Percentiles rank a stretch among this genome's conserved stretches.
Conservation (phyloP, 306 rosid genomes). For the Vigna trinervia region DNA sequence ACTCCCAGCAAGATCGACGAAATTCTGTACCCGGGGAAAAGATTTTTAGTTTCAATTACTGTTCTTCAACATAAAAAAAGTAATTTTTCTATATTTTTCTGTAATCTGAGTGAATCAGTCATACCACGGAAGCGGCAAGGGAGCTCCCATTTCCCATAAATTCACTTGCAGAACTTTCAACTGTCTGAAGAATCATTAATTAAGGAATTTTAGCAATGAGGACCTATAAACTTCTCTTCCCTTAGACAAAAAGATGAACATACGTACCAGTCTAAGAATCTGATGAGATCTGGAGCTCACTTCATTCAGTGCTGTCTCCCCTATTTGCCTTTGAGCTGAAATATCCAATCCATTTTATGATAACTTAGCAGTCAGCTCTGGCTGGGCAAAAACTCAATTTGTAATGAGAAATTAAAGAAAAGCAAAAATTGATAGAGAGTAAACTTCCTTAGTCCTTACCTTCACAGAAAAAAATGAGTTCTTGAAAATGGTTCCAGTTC, state of each 20-base stretch:
- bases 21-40: conserved; percentile 66
- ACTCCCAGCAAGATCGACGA: conserved; percentile 97
- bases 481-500: conserved; percentile 84
- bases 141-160: conserved; percentile 80
- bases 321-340: conserved; percentile 93
- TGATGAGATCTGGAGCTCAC: conserved; percentile 98
- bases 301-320: conserved; percentile 93
- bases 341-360: conserved; percentile 24
- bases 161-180: conserved; percentile 88
- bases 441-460: conserved; percentile 58
- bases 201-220: conserved; percentile 31
- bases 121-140: conserved; percentile 89
- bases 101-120: conserved; percentile 15
- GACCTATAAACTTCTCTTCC: conserved; percentile 5
- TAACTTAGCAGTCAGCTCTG: conserved; percentile 36
- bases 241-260: conserved; percentile 15
- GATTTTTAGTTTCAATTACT: conserved; percentile 11
- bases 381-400: conserved; percentile 12
- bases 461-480: conserved; percentile 83
- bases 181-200: conserved; percentile 59
- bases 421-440: conserved; percentile 24
- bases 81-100: conserved; percentile 4
- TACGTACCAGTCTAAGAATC: conserved; percentile 84
- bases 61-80: conserved; percentile 13
- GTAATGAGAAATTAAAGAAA: conserved; percentile 6